A percentile compares a stretch with the other conserved stretches of the same genome.
These are phyloP conservation scores for Cyclotella baltica DNA, from an alignment of 108 stramenopile species.

Conservation along the genomic window DNA sequence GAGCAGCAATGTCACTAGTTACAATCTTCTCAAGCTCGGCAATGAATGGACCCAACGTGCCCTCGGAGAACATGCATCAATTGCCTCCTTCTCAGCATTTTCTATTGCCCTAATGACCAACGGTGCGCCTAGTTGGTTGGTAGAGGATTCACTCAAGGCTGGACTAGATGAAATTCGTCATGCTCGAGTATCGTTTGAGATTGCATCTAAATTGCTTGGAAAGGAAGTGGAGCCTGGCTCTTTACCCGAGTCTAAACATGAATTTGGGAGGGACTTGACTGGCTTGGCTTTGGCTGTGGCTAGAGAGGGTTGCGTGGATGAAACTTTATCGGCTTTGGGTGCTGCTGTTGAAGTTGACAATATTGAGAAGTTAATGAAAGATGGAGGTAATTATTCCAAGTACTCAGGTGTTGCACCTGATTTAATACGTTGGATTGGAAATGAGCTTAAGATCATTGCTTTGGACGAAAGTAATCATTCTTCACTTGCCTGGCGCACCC, in stretches of 20 bases:
- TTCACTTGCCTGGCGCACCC: conserved; percentile 60
- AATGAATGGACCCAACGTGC: conserved; percentile 52
- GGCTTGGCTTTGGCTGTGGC: conserved; percentile 56
- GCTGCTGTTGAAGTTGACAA: conserved; percentile 39
- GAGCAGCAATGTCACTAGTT: too few species aligned
- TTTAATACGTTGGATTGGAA: conserved; percentile 32
- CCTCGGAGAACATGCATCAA: conserved; percentile 58
- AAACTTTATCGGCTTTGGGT: too few species aligned
- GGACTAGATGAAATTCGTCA: conserved; percentile 68
- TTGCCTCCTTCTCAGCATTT: conserved; percentile 64
- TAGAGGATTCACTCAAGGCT: conserved; percentile 60
- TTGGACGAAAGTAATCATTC: conserved; percentile 59
- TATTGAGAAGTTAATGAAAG: not conserved
- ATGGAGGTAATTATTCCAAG: conserved; percentile 10
- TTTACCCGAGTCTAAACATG: conserved; percentile 46
- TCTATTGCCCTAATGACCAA: conserved; percentile 64
- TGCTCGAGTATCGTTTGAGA: conserved; percentile 56
- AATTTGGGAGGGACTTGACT: conserved; percentile 49
- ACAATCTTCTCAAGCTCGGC: too few species aligned
- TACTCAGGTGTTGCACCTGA: conserved; percentile 28
- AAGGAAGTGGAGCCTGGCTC: conserved; percentile 43
- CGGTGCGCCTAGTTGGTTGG: conserved; percentile 54
- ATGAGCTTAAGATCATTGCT: conserved; percentile 47
- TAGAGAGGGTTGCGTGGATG: conserved; percentile 61
- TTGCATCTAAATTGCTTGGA: conserved; percentile 51